Evolutionary conservation across 2,329 filamentous ascomycete genomes (phyloP), one percentile per base, ranked within the genome.

Genomic region (Chrysoporthe puriensis): DNA sequence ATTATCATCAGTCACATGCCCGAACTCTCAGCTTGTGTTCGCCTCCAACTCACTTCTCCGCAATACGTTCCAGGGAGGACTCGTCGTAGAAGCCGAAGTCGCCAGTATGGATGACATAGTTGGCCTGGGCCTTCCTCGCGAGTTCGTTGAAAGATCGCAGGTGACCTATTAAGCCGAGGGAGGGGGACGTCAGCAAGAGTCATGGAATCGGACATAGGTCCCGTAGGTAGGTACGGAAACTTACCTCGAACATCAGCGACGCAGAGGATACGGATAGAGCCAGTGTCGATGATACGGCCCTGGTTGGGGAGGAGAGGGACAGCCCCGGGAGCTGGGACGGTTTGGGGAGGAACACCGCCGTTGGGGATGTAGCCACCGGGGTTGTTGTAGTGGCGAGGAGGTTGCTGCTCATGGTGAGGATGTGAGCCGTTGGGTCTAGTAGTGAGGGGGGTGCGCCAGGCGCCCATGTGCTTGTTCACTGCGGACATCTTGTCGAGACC

Each of bases 1-100:
- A 61, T 69, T 32, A 42, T 9, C 50, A 66, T 73, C 63, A 74
- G 69, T 62, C 21, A 65, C 59, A 56, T 62, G 46, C 54, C 44
- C 63, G 61, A 21, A 50, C 13, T 50, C 9, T 42, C 2, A 40
- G 7, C 3, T n/a, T 42, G 9, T 21, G 69, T 75, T 65, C 74
- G 71, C 56, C 36, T 6, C 58, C 40, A 18, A 83, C 90, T 84
- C 82, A 97, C 93, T 99, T 99, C 81, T 99, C 96, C 52, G 96
- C 96, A 83, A 99, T 98, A 76, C 96, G 91, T 76, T 98, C 95
- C 73, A 99, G 84, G 46, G 96, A 99, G 65, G 91, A 93, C 75
- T 97, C 92, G 80, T 99, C 96, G 83, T 99, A 99, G 83, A 99
- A 99, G 71, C 96, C 96, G 78, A 99, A 99, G 80, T 99, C 96